A percentile compares a stretch with the other conserved stretches of the same genome.
Conservation (phyloP, 768 basidiomycete genomes). For the Tricholoma terreum region DNA sequence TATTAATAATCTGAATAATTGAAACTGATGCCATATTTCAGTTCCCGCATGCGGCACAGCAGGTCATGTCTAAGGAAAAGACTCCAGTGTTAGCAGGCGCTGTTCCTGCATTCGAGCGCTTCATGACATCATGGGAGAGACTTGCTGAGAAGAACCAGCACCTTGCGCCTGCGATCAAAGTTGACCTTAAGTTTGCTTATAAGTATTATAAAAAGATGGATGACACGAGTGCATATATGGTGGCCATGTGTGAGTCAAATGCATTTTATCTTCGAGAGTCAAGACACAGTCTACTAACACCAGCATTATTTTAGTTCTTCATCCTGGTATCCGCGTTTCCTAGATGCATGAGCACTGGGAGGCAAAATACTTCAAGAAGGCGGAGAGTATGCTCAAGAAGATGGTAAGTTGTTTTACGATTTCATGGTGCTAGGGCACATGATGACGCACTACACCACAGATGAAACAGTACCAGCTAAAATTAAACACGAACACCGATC, state of each 20-base stretch:
- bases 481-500: not conserved
- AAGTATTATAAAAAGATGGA: slow-evolving; percentile 13
- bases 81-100: slow-evolving; percentile 4
- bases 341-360: slow-evolving; percentile 19
- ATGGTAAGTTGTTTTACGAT: slow-evolving; percentile 11
- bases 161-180: slow-evolving; percentile 4
- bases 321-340: slow-evolving; percentile 11
- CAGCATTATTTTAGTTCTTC: slow-evolving; percentile 11
- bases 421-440: too few relatives aligned
- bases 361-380: slow-evolving; percentile 3
- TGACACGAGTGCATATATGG: slow-evolving; percentile 9
- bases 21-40: not conserved
- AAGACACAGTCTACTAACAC: too few relatives aligned
- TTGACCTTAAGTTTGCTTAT: not conserved
- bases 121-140: slow-evolving; percentile 7
- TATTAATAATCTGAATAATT: not conserved
- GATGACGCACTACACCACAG: too few relatives aligned
- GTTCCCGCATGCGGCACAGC: slow-evolving; percentile 14
- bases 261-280: slow-evolving; percentile 1
- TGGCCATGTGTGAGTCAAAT: slow-evolving; percentile 17
- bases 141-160: not conserved
- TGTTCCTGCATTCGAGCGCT: slow-evolving; percentile 12
- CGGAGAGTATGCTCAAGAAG: slow-evolving; percentile 8
- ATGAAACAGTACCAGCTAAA: slow-evolving; percentile 7
- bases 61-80: slow-evolving; percentile 13